Evolutionary conservation across 2,329 filamentous ascomycete species (phyloP).

Genomic region (Neofusicoccum parvum): DNA sequence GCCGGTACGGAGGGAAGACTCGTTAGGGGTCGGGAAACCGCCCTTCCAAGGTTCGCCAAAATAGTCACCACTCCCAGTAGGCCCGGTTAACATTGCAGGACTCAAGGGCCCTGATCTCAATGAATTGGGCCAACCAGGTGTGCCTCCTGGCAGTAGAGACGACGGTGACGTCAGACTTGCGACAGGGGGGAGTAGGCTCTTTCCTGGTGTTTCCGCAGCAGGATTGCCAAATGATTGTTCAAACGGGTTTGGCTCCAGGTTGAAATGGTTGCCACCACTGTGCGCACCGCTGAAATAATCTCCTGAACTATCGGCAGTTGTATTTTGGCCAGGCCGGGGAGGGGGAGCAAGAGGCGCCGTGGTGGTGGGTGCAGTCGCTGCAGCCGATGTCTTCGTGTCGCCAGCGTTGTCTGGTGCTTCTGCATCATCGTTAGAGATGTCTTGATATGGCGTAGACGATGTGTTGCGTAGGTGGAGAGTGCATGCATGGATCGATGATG

Average conservation of each 20-base stretch:
- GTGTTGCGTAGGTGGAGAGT: background rate
- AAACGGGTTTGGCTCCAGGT: conserved; percentile 91
- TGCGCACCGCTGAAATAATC: conserved; percentile 55
- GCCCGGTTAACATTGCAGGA: conserved; percentile 94
- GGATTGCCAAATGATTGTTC: conserved; percentile 84
- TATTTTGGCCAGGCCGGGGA: conserved; percentile 46
- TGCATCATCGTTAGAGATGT: background rate
- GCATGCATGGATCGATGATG: conserved; percentile 29
- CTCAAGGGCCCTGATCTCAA: conserved; percentile 90
- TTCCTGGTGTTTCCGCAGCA: conserved; percentile 76
- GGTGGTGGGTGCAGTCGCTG: conserved; percentile 40
- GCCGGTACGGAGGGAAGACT: conserved; percentile 88
- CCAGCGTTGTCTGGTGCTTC: conserved; percentile 16
- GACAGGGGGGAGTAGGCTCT: conserved; percentile 81
- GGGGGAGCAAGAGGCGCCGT: conserved; percentile 55
- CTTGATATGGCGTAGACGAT: background rate
- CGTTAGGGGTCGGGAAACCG: conserved; percentile 92
- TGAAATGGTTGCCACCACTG: conserved; percentile 51
- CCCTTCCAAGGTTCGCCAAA: conserved; percentile 82
- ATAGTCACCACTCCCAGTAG: conserved; percentile 72
- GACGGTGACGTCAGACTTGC: conserved; percentile 83
- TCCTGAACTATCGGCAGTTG: conserved; percentile 22
- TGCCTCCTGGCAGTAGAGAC: conserved; percentile 73
- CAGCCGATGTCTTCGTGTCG: conserved; percentile 33
- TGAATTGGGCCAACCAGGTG: conserved; percentile 77